A percentile compares a stretch with the other conserved stretches of the same genome.
These are phyloP conservation scores for Gaultheria prostrata DNA, from an alignment of 148 eudicot species.

Conservation along the genomic window DNA sequence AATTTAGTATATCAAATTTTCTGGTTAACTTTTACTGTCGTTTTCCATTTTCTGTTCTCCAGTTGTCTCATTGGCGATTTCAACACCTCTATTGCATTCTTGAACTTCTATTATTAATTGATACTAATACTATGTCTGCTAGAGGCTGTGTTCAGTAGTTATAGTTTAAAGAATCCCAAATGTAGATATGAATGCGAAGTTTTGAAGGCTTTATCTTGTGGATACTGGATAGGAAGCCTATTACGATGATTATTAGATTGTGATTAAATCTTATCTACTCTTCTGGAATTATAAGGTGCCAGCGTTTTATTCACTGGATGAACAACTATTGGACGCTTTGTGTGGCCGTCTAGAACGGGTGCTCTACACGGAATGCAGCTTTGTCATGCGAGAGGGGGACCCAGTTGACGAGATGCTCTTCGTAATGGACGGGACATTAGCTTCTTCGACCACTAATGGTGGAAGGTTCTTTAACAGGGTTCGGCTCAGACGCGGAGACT, in stretches of 20 bases:
- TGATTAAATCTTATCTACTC: not conserved
- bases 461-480: constrained; percentile 73
- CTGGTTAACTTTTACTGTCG: not conserved
- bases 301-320: constrained; percentile 63
- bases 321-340: constrained; percentile 62
- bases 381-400: constrained; percentile 58
- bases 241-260: not conserved
- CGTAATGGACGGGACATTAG: constrained; percentile 57
- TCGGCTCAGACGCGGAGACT: constrained; percentile 51
- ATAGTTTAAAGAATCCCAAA: not conserved
- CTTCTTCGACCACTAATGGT: constrained; percentile 65
- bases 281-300: constrained; percentile 44
- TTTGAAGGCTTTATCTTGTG: not conserved
- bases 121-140: not conserved
- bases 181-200: not conserved
- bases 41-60: not conserved
- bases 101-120: not conserved
- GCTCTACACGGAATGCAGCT: constrained; percentile 47
- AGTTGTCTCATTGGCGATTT: not conserved
- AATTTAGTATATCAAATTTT: not conserved
- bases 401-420: constrained; percentile 72
- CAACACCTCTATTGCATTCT: not conserved
- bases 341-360: constrained; percentile 66
- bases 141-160: not conserved
- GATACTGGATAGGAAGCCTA: constrained; percentile 27